A percentile compares a stretch with the other conserved stretches of the same genome.
phyloP scores from a whole-genome alignment of 257 asterid genomes.

The Solanum pinnatisectum region DNA sequence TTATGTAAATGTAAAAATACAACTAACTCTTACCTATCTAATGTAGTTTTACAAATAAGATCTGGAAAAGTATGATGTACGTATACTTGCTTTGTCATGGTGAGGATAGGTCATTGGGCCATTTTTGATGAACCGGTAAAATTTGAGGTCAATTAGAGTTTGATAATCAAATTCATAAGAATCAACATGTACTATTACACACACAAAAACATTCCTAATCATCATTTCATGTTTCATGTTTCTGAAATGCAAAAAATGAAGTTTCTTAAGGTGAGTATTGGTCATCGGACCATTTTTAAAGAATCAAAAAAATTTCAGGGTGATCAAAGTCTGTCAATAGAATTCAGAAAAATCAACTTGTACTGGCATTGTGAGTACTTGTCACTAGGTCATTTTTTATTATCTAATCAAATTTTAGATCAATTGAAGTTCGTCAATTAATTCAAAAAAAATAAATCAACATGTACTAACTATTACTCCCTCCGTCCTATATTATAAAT shows the following conservation, averaged over 20 bases:
- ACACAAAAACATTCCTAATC: neutral
- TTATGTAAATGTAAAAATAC: neutral
- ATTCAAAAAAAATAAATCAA: too few species aligned
- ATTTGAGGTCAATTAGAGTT: neutral
- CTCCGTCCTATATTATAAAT: too few species aligned
- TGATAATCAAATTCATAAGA: neutral
- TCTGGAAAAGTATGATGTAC: accelerated
- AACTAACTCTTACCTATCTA: neutral
- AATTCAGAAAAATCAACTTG: neutral
- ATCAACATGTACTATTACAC: neutral
- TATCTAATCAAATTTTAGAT: too few species aligned
- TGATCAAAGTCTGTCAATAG: neutral
- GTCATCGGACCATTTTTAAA: too few species aligned
- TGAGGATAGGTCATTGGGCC: neutral
- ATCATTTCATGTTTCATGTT: neutral
- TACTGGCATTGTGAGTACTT: too few species aligned
- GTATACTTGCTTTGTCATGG: neutral
- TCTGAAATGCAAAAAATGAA: neutral
- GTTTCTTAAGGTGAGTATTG: neutral
- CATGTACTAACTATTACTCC: too few species aligned
- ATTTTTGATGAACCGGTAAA: accelerated
- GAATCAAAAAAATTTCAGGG: neutral
- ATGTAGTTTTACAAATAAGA: neutral
- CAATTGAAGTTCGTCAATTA: too few species aligned
- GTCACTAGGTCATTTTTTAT: too few species aligned